phyloP scores from a whole-genome alignment of 2,329 filamentous ascomycete species.

The Aspergillus neoniger region DNA sequence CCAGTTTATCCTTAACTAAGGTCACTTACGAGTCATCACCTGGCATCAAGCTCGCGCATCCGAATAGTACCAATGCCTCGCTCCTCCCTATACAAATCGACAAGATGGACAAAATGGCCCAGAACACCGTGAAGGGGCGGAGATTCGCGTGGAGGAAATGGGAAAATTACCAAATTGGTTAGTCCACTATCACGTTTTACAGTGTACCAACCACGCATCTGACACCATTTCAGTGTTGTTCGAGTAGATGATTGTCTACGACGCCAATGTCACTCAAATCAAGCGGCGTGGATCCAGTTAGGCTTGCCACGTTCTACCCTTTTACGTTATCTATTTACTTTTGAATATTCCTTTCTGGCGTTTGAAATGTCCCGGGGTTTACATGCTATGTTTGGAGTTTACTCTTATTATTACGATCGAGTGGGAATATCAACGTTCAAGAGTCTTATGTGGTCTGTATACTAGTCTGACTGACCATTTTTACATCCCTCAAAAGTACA shows the following conservation, averaged over 20 bases:
- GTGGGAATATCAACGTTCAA: not conserved
- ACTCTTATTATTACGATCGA: not conserved
- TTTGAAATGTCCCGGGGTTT: not conserved
- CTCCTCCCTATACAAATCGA: not conserved
- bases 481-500: not conserved
- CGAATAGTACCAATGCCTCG: not conserved
- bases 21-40: not conserved
- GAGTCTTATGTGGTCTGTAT: not conserved
- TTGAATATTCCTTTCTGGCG: not conserved
- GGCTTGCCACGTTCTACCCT: too few species aligned
- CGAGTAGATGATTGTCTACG: not conserved
- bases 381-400: not conserved
- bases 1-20: not conserved
- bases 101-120: not conserved
- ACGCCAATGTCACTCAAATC: not conserved
- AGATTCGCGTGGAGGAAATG: slow-evolving; percentile 41
- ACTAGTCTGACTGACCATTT: too few species aligned
- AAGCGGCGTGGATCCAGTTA: not conserved
- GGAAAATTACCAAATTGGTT: slow-evolving; percentile 27
- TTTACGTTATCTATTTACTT: not conserved
- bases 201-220: not conserved
- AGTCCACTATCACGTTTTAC: not conserved
- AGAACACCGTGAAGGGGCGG: slow-evolving; percentile 15
- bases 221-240: not conserved
- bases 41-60: not conserved